Base-by-base conservation (phyloP, 2,329 filamentous ascomycete genomes). In the Colletotrichum lini region DNA sequence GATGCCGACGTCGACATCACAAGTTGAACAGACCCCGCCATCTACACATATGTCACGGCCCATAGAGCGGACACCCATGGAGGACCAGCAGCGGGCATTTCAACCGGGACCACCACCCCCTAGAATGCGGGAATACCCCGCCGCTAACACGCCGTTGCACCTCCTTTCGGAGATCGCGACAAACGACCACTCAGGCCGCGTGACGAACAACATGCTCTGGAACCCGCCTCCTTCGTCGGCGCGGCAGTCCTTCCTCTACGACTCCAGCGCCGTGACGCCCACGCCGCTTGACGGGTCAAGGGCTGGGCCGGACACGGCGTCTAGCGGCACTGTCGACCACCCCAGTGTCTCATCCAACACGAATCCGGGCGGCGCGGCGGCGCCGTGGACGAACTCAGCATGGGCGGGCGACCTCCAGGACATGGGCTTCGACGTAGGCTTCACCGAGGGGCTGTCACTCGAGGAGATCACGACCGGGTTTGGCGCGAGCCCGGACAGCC, bases 121-220 rank as follows among this genome's bases (percentile, higher is more conserved):
- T 16, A 40, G 58, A 45, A 21, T 71, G 40, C 76, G 76, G 26
- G 77, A 78, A 35, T 80, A 80, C 64, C 73, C 76, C 65, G 54
- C 77, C 81, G 82, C 82, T 42, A 88, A 86, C 75, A 89, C 87
- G 0, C 87, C 87, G 1, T 82, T 90, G 4, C 86, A 89, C 63
- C 81, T 90, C 30, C 83, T 90, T 8, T 89, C 88, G 47, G 88
- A 90, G 74, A 84, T 89, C 44, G 87, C 87, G n/a, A 86, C 84
- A 44, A 83, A 84, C 60, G 82, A 84, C 53, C 73, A 73, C 44
- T 75, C 70, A 42, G 63, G 26, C 21, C 50, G 21, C 56, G 52
- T 54, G 73, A 49, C 54, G 67, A 59, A 53, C 50, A 65, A 62
- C 72, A 45, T 75, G 13, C 73, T 70, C 58, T 74, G 68, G 72